Evolutionary conservation across 768 basidiomycete genomes (phyloP).

Genomic region (Lactarius quietus): DNA sequence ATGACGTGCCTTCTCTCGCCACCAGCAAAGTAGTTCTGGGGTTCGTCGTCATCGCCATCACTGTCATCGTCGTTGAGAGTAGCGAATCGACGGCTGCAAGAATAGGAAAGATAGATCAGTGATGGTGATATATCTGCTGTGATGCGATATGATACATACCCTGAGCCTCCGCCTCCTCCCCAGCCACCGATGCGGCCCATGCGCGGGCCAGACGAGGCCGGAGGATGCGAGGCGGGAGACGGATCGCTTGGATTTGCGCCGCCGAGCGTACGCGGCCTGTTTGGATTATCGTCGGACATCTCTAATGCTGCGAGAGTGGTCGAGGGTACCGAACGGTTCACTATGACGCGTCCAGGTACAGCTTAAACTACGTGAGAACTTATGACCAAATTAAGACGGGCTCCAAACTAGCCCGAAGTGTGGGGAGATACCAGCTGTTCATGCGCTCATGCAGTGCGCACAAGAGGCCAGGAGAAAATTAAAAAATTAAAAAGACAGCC

Average conservation of each 20-base stretch:
- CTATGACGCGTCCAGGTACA: background rate
- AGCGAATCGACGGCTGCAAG: slow-evolving; percentile 29
- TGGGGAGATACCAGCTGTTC: too few relatives aligned
- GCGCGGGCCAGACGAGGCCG: slow-evolving; percentile 14
- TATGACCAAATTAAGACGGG: background rate
- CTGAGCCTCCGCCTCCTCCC: slow-evolving; percentile 21
- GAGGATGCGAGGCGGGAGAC: slow-evolving; percentile 1
- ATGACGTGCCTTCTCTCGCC: slow-evolving; percentile 77
- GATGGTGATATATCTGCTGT: too few relatives aligned
- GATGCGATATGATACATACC: slow-evolving; percentile 3
- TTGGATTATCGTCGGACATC: slow-evolving; percentile 19
- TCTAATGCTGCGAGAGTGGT: background rate
- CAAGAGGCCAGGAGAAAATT: background rate
- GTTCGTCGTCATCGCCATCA: slow-evolving; percentile 41
- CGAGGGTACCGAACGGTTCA: background rate
- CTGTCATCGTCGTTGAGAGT: slow-evolving; percentile 49
- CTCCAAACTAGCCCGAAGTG: background rate
- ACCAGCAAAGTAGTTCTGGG: slow-evolving; percentile 80
- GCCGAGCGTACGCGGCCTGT: slow-evolving; percentile 22
- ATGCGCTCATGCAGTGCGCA: too few relatives aligned
- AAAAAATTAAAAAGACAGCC: background rate
- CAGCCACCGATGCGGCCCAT: slow-evolving; percentile 31
- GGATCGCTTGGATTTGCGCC: slow-evolving; percentile 6
- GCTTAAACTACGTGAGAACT: slow-evolving; percentile 1
- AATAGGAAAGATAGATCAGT: background rate